Evolutionary conservation across 257 asterid genomes (phyloP), one percentile per base, ranked within the genome.

Genomic region (Nicotiana attenuata): DNA sequence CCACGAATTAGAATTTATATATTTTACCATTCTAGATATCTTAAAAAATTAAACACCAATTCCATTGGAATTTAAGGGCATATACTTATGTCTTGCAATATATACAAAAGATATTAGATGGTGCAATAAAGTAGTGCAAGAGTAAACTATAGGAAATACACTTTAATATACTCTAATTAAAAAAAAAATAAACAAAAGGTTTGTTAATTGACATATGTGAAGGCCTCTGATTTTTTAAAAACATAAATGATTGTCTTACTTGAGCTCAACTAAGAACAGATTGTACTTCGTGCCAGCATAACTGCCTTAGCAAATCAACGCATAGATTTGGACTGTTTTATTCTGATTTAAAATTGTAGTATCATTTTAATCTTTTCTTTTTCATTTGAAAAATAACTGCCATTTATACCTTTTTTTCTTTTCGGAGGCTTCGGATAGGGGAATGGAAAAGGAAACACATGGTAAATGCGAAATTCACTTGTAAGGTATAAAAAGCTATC

Each of bases 221-320:
- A 65, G 68, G 47, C 45, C 10, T 28, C 38, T 65, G 22, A 2
- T 16, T 29, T 9, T 15, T 65, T 15, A 2, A 29, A 29, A 15
- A 63, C 1, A 64, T 11, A 1, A 64, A 26, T 1, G 4, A 65
- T 38, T 69, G 13, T 22, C 78, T 71, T 47, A 73, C 61, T 73
- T 47, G 79, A 24, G 61, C 61, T 47, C 79, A 24, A 73, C 79
- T 73, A 73, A 47, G 79, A 73, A 14, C 24, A 47, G 15, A 22
- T 15, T 7, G 38, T 15, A 47, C 41, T 73, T 73, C 79, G 79
- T 73, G 79, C 79, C 24, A 47, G 24, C 79, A 73, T 73, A 47
- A 24, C 41, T 47, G 41, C 33, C 41, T 7, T 47, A 73, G 19
- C 61, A 14, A 24, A 73, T 47, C 61, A 22, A 24, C 41, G 1